Base-by-base conservation (phyloP, 176 grass and related monocot genomes). In the Aegilops umbellulata region DNA sequence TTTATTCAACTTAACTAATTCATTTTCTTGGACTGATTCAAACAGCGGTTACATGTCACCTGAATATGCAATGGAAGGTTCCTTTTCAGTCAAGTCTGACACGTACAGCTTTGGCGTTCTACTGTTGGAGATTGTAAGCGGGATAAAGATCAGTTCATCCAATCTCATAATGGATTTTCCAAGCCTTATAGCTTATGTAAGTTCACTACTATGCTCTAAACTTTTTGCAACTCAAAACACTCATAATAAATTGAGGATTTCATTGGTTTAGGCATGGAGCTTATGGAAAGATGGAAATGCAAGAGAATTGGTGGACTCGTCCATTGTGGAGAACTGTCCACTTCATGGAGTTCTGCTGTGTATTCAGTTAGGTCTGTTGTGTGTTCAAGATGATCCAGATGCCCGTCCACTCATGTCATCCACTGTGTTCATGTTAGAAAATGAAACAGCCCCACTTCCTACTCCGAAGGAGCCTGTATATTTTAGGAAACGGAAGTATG, bases 81-180 rank as follows among this genome's bases (percentile, higher is more conserved):
- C 2, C 1, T 87, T 94, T 77, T 94, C 92, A 5, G 74, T 90
- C 10, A 91, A 94, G 49, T 91, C 92, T 3, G 84, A 91, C 53
- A 85, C 83, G 6, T 94, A 86, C 53, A 94, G 89, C 23, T 94
- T 94, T 23, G 89, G 92, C 11, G 84, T 91, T 42, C 27, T 94
- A 24, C 24, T 91, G 23, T 19, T 94, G 41, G 89, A 91, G 80
- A 89, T 85, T 69, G 46, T 94, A 22, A 91, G 84, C 11, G 83
- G 89, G 3, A 72, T 87, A n/a, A 91, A 85, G 73, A 89, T 87
- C 34, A 57, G 70, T 6, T 84, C 67, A 20, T 13, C 78, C 4
- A 47, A 87, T 12, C 65, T 87, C 2, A 14, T 35, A 47, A 36
- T 34, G 25, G 51, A 63, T 5, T 80, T 34, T 9, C 49, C 55